Conservation (phyloP, 2,329 filamentous ascomycete genomes). For the Chaetomium sp. region DNA sequence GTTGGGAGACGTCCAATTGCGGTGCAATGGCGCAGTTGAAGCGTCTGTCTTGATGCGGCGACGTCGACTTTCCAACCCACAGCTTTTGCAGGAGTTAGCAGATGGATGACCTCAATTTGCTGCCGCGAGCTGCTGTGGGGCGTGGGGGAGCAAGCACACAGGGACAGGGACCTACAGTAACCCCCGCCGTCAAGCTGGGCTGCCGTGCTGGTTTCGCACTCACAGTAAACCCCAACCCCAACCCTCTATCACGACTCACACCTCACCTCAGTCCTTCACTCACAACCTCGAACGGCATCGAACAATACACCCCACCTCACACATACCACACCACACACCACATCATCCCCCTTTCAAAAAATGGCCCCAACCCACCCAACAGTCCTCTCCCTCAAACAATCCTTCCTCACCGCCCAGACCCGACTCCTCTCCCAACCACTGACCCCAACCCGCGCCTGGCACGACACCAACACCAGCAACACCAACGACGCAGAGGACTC, state of each 20-base stretch:
- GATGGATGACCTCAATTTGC: constrained; percentile 36
- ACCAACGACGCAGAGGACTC: constrained; percentile 43
- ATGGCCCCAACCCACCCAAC: constrained; percentile 50
- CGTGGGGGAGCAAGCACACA: background rate
- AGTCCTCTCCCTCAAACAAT: constrained; percentile 63
- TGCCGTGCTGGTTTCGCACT: too few species aligned
- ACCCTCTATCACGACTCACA: background rate
- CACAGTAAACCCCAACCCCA: constrained; percentile 7
- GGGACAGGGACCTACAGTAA: too few species aligned
- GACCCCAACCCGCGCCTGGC: constrained; percentile 57
- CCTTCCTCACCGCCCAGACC: constrained; percentile 65
- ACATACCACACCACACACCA: too few species aligned
- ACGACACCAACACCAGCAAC: constrained; percentile 53
- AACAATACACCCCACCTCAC: background rate
- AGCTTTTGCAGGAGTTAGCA: constrained; percentile 28
- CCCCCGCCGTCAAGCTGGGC: too few species aligned
- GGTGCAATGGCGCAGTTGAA: constrained; percentile 24
- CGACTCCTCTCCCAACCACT: constrained; percentile 63
- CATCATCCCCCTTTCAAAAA: background rate
- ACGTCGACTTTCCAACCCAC: constrained; percentile 16
- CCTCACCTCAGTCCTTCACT: background rate
- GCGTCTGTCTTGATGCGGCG: constrained; percentile 9
- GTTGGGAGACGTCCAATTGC: constrained; percentile 28
- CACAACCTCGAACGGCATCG: background rate
- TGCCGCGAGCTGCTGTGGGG: constrained; percentile 29